These are phyloP conservation scores for Jatropha podagrica DNA, from an alignment of 441 rosid genomes.

Conservation along the genomic window DNA sequence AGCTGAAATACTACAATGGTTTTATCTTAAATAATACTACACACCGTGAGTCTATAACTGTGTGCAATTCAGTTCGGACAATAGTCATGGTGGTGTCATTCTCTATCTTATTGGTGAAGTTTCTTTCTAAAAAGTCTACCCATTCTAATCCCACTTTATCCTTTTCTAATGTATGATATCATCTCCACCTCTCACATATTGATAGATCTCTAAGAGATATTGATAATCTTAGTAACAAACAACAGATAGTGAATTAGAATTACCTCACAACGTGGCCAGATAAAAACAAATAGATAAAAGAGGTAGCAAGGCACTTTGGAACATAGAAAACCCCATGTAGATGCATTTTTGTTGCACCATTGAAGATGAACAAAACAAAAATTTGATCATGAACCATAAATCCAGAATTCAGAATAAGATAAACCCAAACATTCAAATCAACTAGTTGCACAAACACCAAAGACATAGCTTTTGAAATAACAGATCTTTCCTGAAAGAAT, in stretches of 20 bases:
- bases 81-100: not conserved
- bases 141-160: not conserved
- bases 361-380: not conserved
- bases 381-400: not conserved
- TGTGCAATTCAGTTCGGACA: not conserved
- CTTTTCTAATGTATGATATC: not conserved
- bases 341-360: not conserved
- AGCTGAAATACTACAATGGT: no score
- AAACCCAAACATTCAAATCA: not conserved
- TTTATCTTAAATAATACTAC: not conserved
- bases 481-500: not conserved
- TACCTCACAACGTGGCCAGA: not conserved
- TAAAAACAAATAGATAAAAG: conserved; percentile 2
- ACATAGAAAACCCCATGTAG: not conserved
- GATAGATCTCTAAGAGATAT: not conserved
- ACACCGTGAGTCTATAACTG: not conserved
- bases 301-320: not conserved
- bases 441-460: not conserved
- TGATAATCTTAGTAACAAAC: not conserved
- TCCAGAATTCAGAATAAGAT: not conserved
- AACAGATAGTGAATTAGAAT: not conserved
- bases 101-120: not conserved
- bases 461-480: not conserved
- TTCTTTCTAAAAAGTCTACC: not conserved
- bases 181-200: not conserved